These are phyloP conservation scores for Exophiala phaeomuriformis DNA, from an alignment of 2,329 filamentous ascomycete species.

Conservation along the genomic window DNA sequence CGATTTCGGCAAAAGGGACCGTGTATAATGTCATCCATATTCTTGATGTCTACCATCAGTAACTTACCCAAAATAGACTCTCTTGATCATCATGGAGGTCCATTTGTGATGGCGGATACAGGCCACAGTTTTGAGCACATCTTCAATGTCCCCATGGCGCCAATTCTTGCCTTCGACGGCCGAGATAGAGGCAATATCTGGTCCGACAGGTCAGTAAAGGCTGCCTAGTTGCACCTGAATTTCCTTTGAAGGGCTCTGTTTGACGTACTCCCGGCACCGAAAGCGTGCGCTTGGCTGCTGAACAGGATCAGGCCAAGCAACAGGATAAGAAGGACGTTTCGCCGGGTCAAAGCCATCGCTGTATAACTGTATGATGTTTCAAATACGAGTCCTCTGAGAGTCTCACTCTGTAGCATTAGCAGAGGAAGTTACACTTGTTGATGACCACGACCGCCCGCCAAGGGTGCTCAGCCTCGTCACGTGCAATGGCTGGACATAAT, in stretches of 20 bases:
- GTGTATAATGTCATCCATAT: too few species aligned
- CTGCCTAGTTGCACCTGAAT: neutral
- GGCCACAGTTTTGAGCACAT: slow-evolving; percentile 68
- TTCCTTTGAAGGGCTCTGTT: neutral
- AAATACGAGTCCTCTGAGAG: too few species aligned
- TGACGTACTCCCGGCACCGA: slow-evolving; percentile 40
- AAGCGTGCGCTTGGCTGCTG: slow-evolving; percentile 36
- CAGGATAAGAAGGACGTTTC: slow-evolving; percentile 22
- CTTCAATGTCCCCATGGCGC: slow-evolving; percentile 64
- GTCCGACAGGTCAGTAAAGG: neutral
- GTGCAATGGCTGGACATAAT: too few species aligned
- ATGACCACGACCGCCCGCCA: too few species aligned
- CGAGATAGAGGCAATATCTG: slow-evolving; percentile 45
- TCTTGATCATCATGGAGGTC: slow-evolving; percentile 70
- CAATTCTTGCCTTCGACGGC: slow-evolving; percentile 46
- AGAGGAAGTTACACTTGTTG: too few species aligned
- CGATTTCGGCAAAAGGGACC: neutral
- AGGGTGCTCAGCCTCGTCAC: too few species aligned
- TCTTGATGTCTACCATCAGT: too few species aligned
- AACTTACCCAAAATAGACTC: slow-evolving; percentile 59
- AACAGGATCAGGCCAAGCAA: slow-evolving; percentile 36
- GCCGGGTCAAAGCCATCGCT: slow-evolving; percentile 17
- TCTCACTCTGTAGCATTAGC: too few species aligned
- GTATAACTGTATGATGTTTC: too few species aligned
- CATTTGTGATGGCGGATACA: slow-evolving; percentile 78